Evolutionary conservation across 305 asterid genomes (phyloP), one percentile per base, ranked within the genome.

Genomic region (Solanum chacoense): DNA sequence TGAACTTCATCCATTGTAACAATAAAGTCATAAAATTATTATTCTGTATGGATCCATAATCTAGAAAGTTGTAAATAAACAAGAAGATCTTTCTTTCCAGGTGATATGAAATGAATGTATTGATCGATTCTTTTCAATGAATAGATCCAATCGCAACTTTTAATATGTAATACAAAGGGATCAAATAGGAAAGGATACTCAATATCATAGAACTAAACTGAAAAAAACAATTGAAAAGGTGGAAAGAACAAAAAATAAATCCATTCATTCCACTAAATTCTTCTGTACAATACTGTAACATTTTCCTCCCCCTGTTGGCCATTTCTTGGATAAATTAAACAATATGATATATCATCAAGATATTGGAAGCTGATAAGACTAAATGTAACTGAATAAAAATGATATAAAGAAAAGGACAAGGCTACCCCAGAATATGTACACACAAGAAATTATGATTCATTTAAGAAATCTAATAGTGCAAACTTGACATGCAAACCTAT

Each of bases 401-500:
- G n/a, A 7, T 20, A 1, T 75, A 36, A 80, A 45, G 31, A 88
- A 29, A 11, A 22, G 63, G 40, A 29, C 29, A 35, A 77, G 86
- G 28, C 63, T 11, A 73, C 36, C 85, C 22, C 29, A 85, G 78
- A 20, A 28, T 91, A 93, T 92, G 63, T 91, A 93, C 93, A 92
- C 50, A 81, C 11, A 20, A 87, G 80, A 86, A 16, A 75, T 88
- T 92, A 92, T 22, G 67, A 91, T 87, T 93, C 95, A 63, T 91
- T 92, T 40, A 88, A 89, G 89, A 94, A 96, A 92, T 97, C 98
- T 87, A 97, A 91, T 22, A 97, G 89, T 18, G 97, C 98, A 93
- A 96, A 97, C 91, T 97, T 96, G 65, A 95, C 99, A 77, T 96
- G 99, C 94, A 97, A 89, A 42, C 99, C 97, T 79, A 97, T 95